Conservation (phyloP, 129 eudicot species). For the Lactuca sativa region DNA sequence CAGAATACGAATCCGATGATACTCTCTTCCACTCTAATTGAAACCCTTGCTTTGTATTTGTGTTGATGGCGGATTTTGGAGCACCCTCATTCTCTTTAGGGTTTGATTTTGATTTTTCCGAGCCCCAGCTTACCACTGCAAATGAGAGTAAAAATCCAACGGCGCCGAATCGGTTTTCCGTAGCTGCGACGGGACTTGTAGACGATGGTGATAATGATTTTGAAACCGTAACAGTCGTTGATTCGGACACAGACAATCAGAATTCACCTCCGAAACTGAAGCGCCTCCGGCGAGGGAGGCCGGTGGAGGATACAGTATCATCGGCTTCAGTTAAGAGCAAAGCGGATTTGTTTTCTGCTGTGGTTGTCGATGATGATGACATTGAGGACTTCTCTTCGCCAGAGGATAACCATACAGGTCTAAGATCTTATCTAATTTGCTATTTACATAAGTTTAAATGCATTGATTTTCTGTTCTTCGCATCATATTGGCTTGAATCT, state of each 20-base stretch:
- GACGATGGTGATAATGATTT: constrained; percentile 46
- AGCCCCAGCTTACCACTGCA: constrained; percentile 36
- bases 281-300: constrained; percentile 63
- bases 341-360: constrained; percentile 14
- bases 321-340: constrained; percentile 24
- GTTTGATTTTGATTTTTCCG: constrained; percentile 63
- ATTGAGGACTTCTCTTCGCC: constrained; percentile 76
- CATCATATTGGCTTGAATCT: background rate
- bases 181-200: constrained; percentile 5
- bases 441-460: background rate
- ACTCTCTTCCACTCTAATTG: background rate
- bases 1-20: constrained; percentile 16
- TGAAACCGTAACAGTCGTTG: constrained; percentile 38
- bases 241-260: constrained; percentile 29
- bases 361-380: constrained; percentile 59
- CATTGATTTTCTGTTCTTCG: background rate
- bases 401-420: constrained; percentile 48
- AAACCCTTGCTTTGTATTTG: constrained; percentile 1
- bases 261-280: constrained; percentile 39
- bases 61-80: constrained; percentile 55
- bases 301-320: background rate
- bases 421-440: background rate
- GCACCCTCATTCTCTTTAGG: constrained; percentile 90
- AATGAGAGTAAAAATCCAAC: constrained; percentile 16
- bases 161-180: constrained; percentile 12